These are phyloP conservation scores for Calendula officinalis DNA, from an alignment of 129 eudicot species.

Conservation along the genomic window DNA sequence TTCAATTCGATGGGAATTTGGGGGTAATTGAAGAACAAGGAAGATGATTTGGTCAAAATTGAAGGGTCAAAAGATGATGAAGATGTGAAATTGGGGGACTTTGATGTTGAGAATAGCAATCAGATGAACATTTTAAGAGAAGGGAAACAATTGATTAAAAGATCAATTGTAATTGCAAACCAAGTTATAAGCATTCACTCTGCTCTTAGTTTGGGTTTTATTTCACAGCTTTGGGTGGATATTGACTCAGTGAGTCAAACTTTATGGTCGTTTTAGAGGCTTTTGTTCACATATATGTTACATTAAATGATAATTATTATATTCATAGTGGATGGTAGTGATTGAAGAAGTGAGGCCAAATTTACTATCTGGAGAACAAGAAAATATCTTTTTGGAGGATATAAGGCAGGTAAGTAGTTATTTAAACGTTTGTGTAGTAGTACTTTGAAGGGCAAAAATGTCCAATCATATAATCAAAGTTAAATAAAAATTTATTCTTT, in stretches of 20 bases:
- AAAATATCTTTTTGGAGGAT: neutral
- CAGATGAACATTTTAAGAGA: constrained; percentile 23
- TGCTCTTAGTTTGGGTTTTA: constrained; percentile 52
- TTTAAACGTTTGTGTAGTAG: no score
- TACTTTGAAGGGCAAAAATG: no score
- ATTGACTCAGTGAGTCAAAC: constrained; percentile 41
- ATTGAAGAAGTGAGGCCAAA: neutral
- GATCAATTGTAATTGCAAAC: constrained; percentile 54
- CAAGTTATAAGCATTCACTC: constrained; percentile 58
- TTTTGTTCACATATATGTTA: no score
- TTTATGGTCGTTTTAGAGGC: no score
- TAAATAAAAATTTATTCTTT: no score
- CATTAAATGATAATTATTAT: no score
- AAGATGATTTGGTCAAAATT: constrained; percentile 30
- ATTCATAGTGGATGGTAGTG: neutral
- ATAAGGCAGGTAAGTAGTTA: neutral
- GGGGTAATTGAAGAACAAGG: constrained; percentile 19
- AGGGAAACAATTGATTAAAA: constrained; percentile 37
- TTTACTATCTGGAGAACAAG: neutral
- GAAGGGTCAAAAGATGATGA: constrained; percentile 25
- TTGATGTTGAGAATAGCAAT: constrained; percentile 6
- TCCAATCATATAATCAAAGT: no score
- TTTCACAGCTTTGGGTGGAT: constrained; percentile 64
- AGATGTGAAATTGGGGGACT: constrained; percentile 33
- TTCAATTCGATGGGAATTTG: constrained; percentile 16